Conservation (phyloP, 257 asterid genomes). For the Nicotiana noctiflora region DNA sequence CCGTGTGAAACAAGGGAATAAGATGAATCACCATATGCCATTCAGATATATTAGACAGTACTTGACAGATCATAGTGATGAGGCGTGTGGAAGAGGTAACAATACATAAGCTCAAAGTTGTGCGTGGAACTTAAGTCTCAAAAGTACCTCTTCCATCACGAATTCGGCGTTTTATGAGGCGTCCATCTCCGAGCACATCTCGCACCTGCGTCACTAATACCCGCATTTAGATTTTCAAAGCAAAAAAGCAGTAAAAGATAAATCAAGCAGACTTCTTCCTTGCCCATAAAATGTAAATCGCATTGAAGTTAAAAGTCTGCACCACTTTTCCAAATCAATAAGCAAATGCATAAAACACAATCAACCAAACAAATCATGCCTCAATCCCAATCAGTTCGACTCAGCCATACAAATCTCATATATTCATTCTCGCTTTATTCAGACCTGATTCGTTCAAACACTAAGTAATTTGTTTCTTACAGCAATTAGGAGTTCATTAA, state of each 20-base stretch:
- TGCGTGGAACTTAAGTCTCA: background rate
- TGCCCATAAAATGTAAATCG: background rate
- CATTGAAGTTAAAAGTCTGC: background rate
- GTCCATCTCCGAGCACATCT: slow-evolving; percentile 98
- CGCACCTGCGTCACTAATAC: slow-evolving; percentile 56
- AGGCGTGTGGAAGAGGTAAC: background rate
- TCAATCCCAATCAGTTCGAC: background rate
- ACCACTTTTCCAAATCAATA: background rate
- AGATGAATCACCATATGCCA: background rate
- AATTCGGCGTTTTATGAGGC: slow-evolving; percentile 80
- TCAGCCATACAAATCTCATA: background rate
- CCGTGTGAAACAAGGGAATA: background rate
- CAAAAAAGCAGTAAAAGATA: background rate
- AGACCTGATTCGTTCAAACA: too few relatives aligned
- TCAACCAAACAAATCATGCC: background rate
- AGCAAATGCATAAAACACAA: background rate
- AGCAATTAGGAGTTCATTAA: too few relatives aligned
- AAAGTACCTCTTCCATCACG: slow-evolving; percentile 80
- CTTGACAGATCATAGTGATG: background rate
- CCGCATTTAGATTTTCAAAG: background rate
- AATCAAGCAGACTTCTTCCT: background rate
- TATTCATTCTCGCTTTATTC: too few relatives aligned
- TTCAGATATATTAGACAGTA: background rate
- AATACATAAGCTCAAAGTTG: background rate
- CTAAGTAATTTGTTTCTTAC: too few relatives aligned